These are phyloP conservation scores for Cytospora piceicola DNA, from an alignment of 2,329 filamentous ascomycete genomes.

Conservation along the genomic window DNA sequence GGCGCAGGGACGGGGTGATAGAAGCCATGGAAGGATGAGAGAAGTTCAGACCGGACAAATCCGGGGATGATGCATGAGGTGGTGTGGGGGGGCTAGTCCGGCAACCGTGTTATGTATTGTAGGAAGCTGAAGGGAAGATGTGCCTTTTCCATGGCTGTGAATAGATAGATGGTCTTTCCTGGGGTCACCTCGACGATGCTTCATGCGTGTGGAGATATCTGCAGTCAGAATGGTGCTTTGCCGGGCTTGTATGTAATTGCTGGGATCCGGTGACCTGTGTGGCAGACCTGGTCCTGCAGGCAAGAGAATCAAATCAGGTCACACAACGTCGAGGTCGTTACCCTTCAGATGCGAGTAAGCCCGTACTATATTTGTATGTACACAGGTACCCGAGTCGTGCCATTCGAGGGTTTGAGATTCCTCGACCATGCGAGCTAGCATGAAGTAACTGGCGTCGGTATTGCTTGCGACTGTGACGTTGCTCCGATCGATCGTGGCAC, in stretches of 20 bases:
- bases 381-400: slow-evolving; percentile 4
- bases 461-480: background rate
- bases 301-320: slow-evolving; percentile 5
- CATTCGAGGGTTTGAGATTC: background rate
- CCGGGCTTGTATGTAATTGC: slow-evolving; percentile 9
- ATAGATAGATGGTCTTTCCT: background rate
- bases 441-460: background rate
- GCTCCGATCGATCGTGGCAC: background rate
- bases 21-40: slow-evolving; percentile 21
- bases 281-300: slow-evolving; percentile 20
- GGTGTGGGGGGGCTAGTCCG: slow-evolving; percentile 5
- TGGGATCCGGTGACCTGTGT: slow-evolving; percentile 13
- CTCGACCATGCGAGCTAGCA: background rate
- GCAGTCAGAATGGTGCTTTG: slow-evolving; percentile 5
- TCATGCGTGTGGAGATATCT: background rate
- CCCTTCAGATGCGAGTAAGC: slow-evolving; percentile 19
- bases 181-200: background rate
- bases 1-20: slow-evolving; percentile 23
- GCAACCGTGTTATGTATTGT: background rate
- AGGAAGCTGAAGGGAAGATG: background rate
- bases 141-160: background rate
- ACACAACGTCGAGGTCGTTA: slow-evolving; percentile 16
- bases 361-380: background rate
- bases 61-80: slow-evolving; percentile 14
- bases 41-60: slow-evolving; percentile 23